Base-by-base conservation (phyloP, 1,139 yeast genomes). In the Eremothecium cymbalariae region DNA sequence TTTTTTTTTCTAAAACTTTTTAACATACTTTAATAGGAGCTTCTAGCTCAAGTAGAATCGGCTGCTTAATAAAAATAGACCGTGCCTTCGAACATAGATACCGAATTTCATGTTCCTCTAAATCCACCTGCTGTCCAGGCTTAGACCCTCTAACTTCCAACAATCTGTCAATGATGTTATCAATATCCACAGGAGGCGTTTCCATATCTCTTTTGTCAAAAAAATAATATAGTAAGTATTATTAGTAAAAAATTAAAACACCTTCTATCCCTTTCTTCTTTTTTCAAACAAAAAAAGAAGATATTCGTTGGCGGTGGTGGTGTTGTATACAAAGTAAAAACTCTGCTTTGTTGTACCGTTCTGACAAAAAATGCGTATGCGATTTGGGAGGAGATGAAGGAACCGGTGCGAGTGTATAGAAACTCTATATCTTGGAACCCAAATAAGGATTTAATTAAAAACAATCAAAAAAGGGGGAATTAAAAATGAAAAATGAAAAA, bases 91-190 rank as follows among this genome's bases (percentile, higher is more conserved):
- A 88, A 68, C 98, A 90, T 45, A 90, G 77, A 64, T 75, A 90
- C 54, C 95, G 80, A 60, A 90, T 90, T 65, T 90, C 98, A 59
- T 77, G 85, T 63, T 90, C 98, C 50, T 82, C 83, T 43, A 90
- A 72, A 44, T 86, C 85, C 33, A 90, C 98, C 60, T 86, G 96
- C 62, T 85, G 88, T 31, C 98, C 98, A 16, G 98, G 98, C 62
- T 96, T 79, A 44, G 95, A 84, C 45, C 98, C 98, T 64, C 98
- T 78, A 36, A 90, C 98, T 63, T 90, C 98, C 52, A 90, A 71
- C 57, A 90, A 74, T 70, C 97, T 78, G 66, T 90, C 97, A 62
- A 90, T 93, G 56, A 90, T 88, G 54, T 95, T 85, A 63, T 90
- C 98, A 57, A 90, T 83, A 60, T 90, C 97, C 38, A 94, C 95